Evolutionary conservation across 176 grass and related monocot species (phyloP), one percentile per base, ranked within the genome.

Genomic region (Aegilops speltoides): DNA sequence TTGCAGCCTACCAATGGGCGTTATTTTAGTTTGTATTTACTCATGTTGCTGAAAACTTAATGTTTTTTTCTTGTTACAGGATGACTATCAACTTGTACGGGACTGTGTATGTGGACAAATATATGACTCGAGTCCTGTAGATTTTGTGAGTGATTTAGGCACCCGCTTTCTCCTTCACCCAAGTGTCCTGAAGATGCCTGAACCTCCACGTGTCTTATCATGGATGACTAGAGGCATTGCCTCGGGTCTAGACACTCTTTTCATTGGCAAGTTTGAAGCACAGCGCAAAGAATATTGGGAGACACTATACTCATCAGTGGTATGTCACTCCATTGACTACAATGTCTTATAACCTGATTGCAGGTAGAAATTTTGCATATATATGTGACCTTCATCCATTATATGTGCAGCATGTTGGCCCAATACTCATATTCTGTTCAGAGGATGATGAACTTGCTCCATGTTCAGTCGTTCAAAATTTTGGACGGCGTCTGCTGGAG

Each of bases 101-200:
- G 92, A 96, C 73, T 94, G 88, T 72, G 34, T 98, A n/a, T 98
- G 90, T 22, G 96, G 93, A 31, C 93, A 95, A 88, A 94, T 98
- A 32, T 98, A 84, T 20, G 96, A 98, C 73, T 98, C 96, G 17
- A 86, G 69, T 82, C 93, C 96, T 41, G 91, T 98, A 25, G 96
- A 98, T 92, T 98, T 98, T 76, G 91, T 91, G n/a, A 98, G 93
- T 86, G 93, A 98, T 74, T 72, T 92, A 33, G 96, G 96, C 82
- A 93, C 96, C 67, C 90, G 92, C 31, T 98, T 98, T 88, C 46
- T 98, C 64, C 93, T 98, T 76, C 79, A 98, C 86, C 93, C 96
- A 81, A 93, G 87, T 92, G 88, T 98, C 68, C 86, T 98, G 46
- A 96, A 96, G 79, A 91, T 91, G 81, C 86, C 90, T 59, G 73